Conservation (phyloP, 1,284 basidiomycete genomes). For the Tilletiaria anomala region DNA sequence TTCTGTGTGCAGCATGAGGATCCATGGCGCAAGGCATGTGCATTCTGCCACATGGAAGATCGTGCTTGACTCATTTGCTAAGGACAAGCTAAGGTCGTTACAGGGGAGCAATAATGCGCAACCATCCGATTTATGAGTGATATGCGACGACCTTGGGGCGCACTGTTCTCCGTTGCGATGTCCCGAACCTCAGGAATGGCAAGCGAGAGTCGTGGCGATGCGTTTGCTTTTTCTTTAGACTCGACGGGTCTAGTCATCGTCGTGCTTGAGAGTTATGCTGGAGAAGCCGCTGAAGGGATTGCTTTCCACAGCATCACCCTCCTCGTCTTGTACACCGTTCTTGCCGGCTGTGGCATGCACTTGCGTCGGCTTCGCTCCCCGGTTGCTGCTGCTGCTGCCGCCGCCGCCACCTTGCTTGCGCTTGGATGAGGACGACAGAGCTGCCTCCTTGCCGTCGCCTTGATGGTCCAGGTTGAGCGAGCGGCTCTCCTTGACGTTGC, state of each 20-base stretch:
- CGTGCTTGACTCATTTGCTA: no score
- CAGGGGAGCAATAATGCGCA: no score
- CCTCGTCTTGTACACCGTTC: conserved; percentile 27
- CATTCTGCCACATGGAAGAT: no score
- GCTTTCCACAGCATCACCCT: conserved; percentile 30
- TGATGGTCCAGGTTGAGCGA: conserved; percentile 68
- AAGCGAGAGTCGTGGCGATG: no score
- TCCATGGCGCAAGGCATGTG: no score
- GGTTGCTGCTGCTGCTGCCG: conserved; percentile 41
- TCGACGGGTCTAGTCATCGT: conserved; percentile 23
- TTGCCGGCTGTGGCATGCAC: conserved; percentile 28
- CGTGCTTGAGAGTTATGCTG: conserved; percentile 23
- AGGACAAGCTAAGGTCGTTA: no score
- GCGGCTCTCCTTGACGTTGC: conserved; percentile 72
- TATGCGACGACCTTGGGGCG: no score
- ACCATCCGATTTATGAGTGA: no score
- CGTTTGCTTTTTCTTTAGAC: no score
- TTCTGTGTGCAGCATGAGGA: no score
- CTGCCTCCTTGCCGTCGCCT: conserved; percentile 41
- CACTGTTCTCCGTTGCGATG: no score
- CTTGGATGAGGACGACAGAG: conserved; percentile 7
- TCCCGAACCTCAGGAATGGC: no score
- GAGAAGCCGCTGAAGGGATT: conserved; percentile 35
- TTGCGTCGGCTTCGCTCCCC: conserved; percentile 43
- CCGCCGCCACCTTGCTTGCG: conserved; percentile 1